Base-by-base conservation (phyloP, 306 rosid genomes). In the Erythrophleum fordii region DNA sequence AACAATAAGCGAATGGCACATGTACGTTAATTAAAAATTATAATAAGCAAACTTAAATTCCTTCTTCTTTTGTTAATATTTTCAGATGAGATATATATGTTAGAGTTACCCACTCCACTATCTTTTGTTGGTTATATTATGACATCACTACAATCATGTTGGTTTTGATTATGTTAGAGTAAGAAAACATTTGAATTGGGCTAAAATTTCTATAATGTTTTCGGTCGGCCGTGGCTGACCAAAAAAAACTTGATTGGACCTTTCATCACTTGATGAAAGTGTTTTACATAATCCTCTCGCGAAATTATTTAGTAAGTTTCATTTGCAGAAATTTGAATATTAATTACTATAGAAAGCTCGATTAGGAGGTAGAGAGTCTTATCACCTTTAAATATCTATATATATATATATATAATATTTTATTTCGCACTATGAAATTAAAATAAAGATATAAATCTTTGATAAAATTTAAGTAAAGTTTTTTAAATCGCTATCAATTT, bases 211-310 rank as follows among this genome's bases (percentile, higher is more conserved):
- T 76, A 37, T 61, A 78, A 42, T 71, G 70, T 69, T 74, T 65
- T 7, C 49, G 55, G 90, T 76, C 86, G 77, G 86, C 90, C 79
- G 65, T 64, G 85, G 86, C 81, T 87, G 84, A 81, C 71, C 73
- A 72, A 31, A 51, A 23, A 28, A 73, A 75, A 52, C 39, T 11
- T 80, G 2, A 42, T 76, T 77, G 76, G 75, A 77, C 56, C 51
- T 59, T 58, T 77, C 42, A 55, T 28, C 42, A 69, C 62, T 60
- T 67, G 25, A 20, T 29, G 9, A 18, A 23, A 39, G 73, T 26
- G 5, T 28, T 70, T 13, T 16, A 6, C 13, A 25, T 12, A 48
- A 70, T 69, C 31, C 65, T 70, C 11, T 75, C 14, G 78, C 65
- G 20, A 49, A 72, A 46, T 11, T 37, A 39, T 31, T 31, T 31